A percentile compares a stretch with the other conserved stretches of the same genome.
These are phyloP conservation scores for Trichoderma lentiforme DNA, from an alignment of 2,329 filamentous ascomycete species.

Conservation along the genomic window DNA sequence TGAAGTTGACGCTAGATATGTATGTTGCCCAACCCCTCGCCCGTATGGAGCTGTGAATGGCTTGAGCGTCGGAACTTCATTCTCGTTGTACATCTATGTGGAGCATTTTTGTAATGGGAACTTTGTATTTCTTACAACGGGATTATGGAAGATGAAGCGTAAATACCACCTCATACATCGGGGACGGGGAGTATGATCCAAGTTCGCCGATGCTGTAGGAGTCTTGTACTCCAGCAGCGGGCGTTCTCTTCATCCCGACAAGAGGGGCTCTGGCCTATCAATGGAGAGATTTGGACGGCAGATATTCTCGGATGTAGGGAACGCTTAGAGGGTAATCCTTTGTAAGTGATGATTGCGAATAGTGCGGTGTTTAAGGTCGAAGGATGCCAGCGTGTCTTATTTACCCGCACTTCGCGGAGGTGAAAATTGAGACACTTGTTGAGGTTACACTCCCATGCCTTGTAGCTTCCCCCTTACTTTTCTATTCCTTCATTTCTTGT, in stretches of 20 bases:
- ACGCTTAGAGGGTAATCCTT: neutral
- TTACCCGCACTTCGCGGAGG: neutral
- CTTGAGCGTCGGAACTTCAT: neutral
- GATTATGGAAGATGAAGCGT: neutral
- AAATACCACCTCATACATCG: neutral
- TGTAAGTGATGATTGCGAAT: neutral
- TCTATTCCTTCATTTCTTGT: neutral
- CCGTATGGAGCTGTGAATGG: neutral
- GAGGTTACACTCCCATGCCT: neutral
- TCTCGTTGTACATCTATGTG: neutral
- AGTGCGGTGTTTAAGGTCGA: neutral
- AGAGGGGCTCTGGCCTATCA: neutral
- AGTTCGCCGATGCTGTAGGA: neutral
- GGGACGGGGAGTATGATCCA: neutral
- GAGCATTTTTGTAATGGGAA: neutral
- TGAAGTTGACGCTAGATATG: neutral
- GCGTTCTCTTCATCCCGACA: neutral
- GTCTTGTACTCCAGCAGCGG: neutral
- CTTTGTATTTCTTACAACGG: neutral
- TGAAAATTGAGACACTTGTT: neutral
- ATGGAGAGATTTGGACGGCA: neutral
- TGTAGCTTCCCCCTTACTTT: neutral
- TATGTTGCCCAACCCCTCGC: neutral
- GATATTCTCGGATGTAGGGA: neutral
- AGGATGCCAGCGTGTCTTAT: neutral